Conservation (phyloP, 2,329 filamentous ascomycete species). For the Beauveria sp. region DNA sequence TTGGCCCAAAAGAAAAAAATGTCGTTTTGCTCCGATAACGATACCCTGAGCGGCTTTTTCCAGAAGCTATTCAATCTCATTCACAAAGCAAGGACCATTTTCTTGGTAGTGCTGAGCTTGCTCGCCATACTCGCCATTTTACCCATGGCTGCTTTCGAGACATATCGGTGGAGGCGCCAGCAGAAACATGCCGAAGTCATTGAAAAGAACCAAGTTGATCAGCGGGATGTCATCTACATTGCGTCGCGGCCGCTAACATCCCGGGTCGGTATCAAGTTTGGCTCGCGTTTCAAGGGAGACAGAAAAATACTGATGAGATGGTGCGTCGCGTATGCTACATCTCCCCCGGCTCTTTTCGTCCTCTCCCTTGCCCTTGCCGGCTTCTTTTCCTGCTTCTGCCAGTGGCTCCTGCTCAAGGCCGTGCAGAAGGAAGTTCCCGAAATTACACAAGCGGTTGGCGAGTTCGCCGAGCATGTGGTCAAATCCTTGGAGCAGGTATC, state of each 20-base stretch:
- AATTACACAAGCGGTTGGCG: conserved; percentile 65
- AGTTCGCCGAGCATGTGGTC: conserved; percentile 74
- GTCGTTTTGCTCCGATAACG: conserved; percentile 81
- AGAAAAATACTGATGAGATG: conserved; percentile 70
- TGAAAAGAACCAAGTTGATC: conserved; percentile 59
- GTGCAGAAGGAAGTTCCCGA: conserved; percentile 71
- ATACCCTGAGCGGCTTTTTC: conserved; percentile 80
- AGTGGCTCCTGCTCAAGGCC: conserved; percentile 66
- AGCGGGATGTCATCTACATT: conserved; percentile 84
- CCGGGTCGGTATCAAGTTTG: conserved; percentile 60
- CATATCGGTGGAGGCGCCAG: conserved; percentile 67
- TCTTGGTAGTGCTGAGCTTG: conserved; percentile 66
- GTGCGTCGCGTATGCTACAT: conserved; percentile 82
- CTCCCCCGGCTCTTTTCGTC: conserved; percentile 75
- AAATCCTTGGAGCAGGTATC: conserved; percentile 65
- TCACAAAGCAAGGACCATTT: conserved; percentile 62
- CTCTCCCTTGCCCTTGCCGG: conserved; percentile 76
- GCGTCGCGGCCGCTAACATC: conserved; percentile 74
- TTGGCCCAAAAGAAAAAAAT: conserved; percentile 76
- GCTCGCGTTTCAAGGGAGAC: conserved; percentile 55
- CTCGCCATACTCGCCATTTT: conserved; percentile 66
- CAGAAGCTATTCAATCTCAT: conserved; percentile 58
- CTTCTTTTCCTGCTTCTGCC: conserved; percentile 73
- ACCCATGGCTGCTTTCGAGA: conserved; percentile 75
- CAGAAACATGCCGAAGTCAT: conserved; percentile 62